A percentile compares a stretch with the other conserved stretches of the same genome.
These are phyloP conservation scores for Phanerochaete carnosa DNA, from an alignment of 768 basidiomycete species.

Conservation along the genomic window DNA sequence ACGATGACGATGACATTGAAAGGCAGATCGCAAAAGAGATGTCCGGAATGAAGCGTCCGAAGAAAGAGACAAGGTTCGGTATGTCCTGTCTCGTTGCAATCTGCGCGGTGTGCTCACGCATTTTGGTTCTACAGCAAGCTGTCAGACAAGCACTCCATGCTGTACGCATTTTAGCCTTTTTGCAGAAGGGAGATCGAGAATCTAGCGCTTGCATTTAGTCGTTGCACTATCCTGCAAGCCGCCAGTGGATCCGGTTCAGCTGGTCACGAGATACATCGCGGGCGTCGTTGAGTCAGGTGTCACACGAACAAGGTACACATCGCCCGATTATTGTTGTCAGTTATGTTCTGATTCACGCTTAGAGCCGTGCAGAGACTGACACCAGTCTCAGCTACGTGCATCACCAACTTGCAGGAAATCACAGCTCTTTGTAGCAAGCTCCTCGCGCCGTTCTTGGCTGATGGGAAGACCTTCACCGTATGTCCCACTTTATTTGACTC, in stretches of 20 bases:
- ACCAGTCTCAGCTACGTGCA: conserved; percentile 65
- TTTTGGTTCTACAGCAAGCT: conserved; percentile 50
- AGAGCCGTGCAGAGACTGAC: conserved; percentile 72
- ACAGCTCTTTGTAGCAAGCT: conserved; percentile 53
- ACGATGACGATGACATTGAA: conserved; percentile 54
- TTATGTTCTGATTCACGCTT: neutral
- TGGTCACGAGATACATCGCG: conserved; percentile 62
- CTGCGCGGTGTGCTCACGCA: neutral
- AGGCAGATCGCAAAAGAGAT: conserved; percentile 71
- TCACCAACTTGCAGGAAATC: conserved; percentile 70
- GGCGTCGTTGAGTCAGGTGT: conserved; percentile 60
- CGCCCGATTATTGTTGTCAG: neutral
- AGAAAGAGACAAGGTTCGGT: conserved; percentile 66
- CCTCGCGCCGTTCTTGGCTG: conserved; percentile 49
- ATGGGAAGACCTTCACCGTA: conserved; percentile 47
- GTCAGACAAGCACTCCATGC: conserved; percentile 77
- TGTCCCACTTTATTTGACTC: conserved; percentile 11
- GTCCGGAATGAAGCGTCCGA: conserved; percentile 64
- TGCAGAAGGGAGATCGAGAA: neutral
- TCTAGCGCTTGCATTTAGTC: conserved; percentile 37
- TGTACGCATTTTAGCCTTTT: conserved; percentile 39
- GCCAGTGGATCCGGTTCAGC: conserved; percentile 72
- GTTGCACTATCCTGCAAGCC: conserved; percentile 78
- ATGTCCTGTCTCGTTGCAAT: conserved; percentile 16
- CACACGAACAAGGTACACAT: conserved; percentile 57